Evolutionary conservation across 345 rosid species (phyloP).

Genomic region (Excoecaria cochinchinensis): DNA sequence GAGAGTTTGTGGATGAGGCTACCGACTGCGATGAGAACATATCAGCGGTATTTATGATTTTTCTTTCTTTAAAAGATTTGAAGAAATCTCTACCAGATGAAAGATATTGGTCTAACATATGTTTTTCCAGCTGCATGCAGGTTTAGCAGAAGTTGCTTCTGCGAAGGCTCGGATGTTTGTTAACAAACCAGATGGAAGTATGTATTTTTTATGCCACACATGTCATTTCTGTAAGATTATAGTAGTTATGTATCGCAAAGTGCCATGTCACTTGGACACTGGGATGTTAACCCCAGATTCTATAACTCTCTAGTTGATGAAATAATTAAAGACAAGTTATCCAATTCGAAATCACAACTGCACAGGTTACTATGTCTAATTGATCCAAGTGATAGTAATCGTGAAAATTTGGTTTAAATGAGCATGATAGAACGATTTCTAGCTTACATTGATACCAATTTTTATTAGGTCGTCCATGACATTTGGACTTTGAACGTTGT

Average conservation of each 20-base stretch:
- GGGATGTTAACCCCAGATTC: neutral
- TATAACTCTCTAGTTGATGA: neutral
- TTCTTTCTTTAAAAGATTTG: slow-evolving; percentile 16
- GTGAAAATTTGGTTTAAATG: neutral
- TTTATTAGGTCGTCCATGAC: neutral
- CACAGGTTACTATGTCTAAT: neutral
- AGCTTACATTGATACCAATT: neutral
- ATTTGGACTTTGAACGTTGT: neutral
- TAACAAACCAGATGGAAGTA: slow-evolving; percentile 97
- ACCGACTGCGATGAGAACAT: slow-evolving; percentile 67
- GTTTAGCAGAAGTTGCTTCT: slow-evolving; percentile 93
- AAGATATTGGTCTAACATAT: slow-evolving; percentile 23
- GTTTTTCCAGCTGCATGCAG: slow-evolving; percentile 75
- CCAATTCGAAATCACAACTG: neutral
- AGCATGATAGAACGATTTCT: neutral
- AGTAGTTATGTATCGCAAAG: neutral
- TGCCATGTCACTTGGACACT: neutral
- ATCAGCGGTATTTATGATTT: slow-evolving; percentile 55
- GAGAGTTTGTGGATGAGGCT: slow-evolving; percentile 61
- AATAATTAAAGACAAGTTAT: neutral
- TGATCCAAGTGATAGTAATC: neutral
- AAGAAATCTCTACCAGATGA: slow-evolving; percentile 4
- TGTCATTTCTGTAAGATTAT: neutral
- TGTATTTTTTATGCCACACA: slow-evolving; percentile 19
- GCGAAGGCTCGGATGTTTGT: slow-evolving; percentile 95